A percentile compares a stretch with the other conserved stretches of the same genome.
These are phyloP conservation scores for Sporothrix inflata DNA, from an alignment of 2,329 filamentous ascomycete species.

Conservation along the genomic window DNA sequence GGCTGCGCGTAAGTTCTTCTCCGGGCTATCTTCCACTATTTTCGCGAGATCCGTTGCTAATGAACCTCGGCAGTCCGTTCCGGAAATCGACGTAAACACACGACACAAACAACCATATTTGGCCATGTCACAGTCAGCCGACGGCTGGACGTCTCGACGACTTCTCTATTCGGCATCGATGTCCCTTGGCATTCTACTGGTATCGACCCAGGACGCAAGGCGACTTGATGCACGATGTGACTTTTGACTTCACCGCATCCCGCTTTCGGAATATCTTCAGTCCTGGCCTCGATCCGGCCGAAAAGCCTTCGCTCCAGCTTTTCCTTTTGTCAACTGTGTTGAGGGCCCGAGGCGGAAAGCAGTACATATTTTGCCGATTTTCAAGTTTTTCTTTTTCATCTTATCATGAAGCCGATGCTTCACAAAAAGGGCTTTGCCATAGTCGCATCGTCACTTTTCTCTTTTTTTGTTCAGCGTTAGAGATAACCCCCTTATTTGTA, in stretches of 20 bases:
- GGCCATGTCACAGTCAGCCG: not conserved
- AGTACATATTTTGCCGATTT: not conserved
- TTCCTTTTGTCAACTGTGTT: too few relatives aligned
- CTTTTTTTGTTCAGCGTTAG: not conserved
- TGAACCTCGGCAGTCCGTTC: constrained; percentile 19
- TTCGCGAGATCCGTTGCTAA: not conserved
- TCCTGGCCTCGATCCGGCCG: too few relatives aligned
- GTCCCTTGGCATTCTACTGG: too few relatives aligned
- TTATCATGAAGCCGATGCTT: not conserved
- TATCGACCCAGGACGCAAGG: too few relatives aligned
- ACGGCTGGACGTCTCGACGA: too few relatives aligned
- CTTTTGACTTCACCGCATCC: too few relatives aligned
- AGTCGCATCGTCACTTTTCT: not conserved
- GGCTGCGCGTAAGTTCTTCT: constrained; percentile 57
- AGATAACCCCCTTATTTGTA: constrained; percentile 11
- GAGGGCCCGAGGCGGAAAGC: not conserved
- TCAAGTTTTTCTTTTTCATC: not conserved
- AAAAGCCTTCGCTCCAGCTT: too few relatives aligned
- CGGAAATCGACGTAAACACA: constrained; percentile 23
- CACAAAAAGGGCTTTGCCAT: not conserved
- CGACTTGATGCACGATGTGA: too few relatives aligned
- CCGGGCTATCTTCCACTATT: not conserved
- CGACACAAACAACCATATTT: not conserved
- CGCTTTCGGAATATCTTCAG: too few relatives aligned
- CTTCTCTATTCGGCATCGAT: too few relatives aligned